Evolutionary conservation across 176 grass and related monocot species (phyloP).

Genomic region (Cenchrus purpureus): DNA sequence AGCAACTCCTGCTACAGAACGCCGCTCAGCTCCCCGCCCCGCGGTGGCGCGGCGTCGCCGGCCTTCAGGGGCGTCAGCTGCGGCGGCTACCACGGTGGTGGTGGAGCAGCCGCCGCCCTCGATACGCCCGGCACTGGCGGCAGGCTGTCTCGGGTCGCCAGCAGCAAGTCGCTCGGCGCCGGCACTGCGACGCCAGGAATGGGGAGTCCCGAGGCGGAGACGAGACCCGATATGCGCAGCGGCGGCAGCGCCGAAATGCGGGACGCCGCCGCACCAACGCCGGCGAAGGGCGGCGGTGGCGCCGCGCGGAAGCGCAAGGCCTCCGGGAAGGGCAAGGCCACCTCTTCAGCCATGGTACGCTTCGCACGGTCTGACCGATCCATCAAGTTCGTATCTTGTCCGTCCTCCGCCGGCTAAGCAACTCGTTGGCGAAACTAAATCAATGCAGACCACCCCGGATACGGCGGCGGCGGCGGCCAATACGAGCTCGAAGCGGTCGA

Average conservation of each 20-base stretch:
- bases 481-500: constrained; percentile 53
- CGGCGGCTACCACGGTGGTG: constrained; percentile 13
- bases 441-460: constrained; percentile 27
- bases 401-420: too few relatives aligned
- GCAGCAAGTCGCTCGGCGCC: constrained; percentile 55
- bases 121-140: constrained; percentile 38
- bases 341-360: constrained; percentile 24
- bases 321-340: constrained; percentile 45
- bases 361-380: neutral
- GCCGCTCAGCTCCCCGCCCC: constrained; percentile 63
- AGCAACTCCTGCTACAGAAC: constrained; percentile 71
- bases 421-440: neutral
- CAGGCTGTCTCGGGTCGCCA: constrained; percentile 51
- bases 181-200: neutral
- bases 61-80: neutral
- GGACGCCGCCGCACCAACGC: neutral
- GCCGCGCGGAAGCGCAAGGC: constrained; percentile 58
- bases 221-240: neutral
- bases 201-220: constrained; percentile 5
- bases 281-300: constrained; percentile 12
- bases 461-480: neutral
- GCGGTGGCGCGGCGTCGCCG: neutral
- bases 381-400: too few relatives aligned
- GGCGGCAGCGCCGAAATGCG: neutral
- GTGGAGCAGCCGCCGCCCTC: constrained; percentile 11